Conservation (phyloP, 129 eudicot genomes). For the Silybum marianum region DNA sequence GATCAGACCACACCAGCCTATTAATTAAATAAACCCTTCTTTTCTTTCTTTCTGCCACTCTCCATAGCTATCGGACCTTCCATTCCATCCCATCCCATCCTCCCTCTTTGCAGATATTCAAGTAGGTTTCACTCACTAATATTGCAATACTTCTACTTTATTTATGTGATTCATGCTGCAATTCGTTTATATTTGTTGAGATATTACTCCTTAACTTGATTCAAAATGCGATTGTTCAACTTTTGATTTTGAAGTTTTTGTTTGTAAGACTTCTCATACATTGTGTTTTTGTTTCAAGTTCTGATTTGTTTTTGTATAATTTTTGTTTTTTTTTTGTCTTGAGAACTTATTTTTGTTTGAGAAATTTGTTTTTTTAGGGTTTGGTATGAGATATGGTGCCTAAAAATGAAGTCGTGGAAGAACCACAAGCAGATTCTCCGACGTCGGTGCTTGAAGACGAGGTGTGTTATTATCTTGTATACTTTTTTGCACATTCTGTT, state of each 20-base stretch:
- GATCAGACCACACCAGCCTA: conserved; percentile 13
- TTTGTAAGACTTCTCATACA: background rate
- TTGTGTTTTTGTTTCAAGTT: background rate
- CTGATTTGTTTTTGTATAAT: background rate
- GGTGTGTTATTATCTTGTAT: conserved; percentile 37
- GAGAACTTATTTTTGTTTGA: background rate
- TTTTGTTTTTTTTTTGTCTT: background rate
- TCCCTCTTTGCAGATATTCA: background rate
- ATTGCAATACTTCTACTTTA: background rate
- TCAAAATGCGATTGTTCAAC: background rate
- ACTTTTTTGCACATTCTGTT: background rate
- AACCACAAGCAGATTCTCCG: conserved; percentile 72
- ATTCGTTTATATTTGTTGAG: background rate
- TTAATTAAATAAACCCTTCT: conserved; percentile 20
- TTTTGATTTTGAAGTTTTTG: conserved; percentile 11
- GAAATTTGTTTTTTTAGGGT: conserved; percentile 21
- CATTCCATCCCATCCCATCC: background rate
- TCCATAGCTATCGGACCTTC: conserved; percentile 20
- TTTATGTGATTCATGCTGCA: background rate
- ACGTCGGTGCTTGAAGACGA: conserved; percentile 95
- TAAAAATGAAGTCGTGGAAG: conserved; percentile 46
- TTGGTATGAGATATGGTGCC: conserved; percentile 53
- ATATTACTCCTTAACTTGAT: background rate
- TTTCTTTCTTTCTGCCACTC: background rate
- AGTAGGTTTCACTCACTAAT: conserved; percentile 10